These are phyloP conservation scores for Nicotiana tabacum DNA, from an alignment of 257 asterid genomes.

Conservation along the genomic window DNA sequence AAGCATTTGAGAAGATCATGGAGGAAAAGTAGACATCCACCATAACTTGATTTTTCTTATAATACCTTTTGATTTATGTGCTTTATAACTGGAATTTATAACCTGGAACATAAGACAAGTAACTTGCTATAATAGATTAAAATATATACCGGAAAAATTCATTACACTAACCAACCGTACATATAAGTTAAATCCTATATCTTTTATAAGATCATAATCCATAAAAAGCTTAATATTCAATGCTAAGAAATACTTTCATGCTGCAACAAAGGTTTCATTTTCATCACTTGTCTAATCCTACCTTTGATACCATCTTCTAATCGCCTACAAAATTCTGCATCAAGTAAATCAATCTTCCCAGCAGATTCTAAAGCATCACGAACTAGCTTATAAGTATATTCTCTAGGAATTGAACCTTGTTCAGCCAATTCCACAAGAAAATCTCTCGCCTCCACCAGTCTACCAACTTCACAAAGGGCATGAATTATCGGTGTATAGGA, in stretches of 20 bases:
- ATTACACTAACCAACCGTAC: too few species aligned
- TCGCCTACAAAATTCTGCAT: conserved; percentile 21
- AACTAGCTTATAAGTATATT: conserved; percentile 61
- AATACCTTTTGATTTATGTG: too few species aligned
- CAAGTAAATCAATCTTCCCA: conserved; percentile 46
- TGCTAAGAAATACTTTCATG: not conserved
- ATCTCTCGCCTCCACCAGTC: conserved; percentile 58
- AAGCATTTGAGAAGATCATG: too few species aligned
- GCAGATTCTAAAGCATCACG: conserved; percentile 34
- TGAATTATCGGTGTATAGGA: conserved; percentile 78
- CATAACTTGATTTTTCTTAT: too few species aligned
- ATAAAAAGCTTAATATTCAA: not conserved
- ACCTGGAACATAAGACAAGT: too few species aligned
- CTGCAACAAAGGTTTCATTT: conserved; percentile 39
- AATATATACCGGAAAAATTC: too few species aligned
- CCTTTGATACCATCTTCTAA: conserved; percentile 56
- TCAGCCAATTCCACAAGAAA: conserved; percentile 57
- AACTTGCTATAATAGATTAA: too few species aligned
- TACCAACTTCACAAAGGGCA: conserved; percentile 72
- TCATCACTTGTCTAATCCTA: conserved; percentile 51
- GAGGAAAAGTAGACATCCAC: too few species aligned
- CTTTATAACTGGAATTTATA: too few species aligned
- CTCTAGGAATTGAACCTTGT: conserved; percentile 79
- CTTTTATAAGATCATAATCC: not conserved
- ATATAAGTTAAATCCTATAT: not conserved